Base-by-base conservation (phyloP, 441 rosid species). In the Pelargonium citronellum region DNA sequence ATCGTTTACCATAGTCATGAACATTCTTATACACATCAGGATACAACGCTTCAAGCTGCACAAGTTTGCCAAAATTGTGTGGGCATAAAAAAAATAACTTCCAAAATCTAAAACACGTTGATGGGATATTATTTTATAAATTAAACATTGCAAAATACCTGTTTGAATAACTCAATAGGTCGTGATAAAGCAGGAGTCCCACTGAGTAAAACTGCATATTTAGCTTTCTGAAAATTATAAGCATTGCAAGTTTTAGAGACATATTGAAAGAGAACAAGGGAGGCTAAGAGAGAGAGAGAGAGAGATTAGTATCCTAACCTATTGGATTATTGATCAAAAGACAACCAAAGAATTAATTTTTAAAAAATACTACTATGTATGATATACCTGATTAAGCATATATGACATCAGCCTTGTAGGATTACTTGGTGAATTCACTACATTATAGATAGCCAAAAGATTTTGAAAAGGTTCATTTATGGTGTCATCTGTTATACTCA, bases 121-220 rank as follows among this genome's bases (percentile, higher is more conserved):
- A 76, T n/a, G 62, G n/a, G 69, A 20, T n/a, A n/a, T 53, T 13
- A 49, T 64, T 64, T 74, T 30, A 27, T 67, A 39, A 58, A 16
- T 55, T 62, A 4, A 64, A 41, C 64, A 67, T 16, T n/a, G 11
- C 63, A 24, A 66, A 13, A 46, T 71, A 91, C 99, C 96, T 94
- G 97, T 80, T 94, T 94, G 81, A 83, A 86, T 69, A 94, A 86
- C 80, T 94, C 99, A 78, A 94, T 91, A 46, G 97, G 99, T 79
- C 99, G 82, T 64, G 97, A 94, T 71, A 94, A 83, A 73, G 99
- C 99, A 81, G 99, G 99, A 68, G 97, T 94, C 74, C 99, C 99
- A 80, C 94, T 91, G 41, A 94, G 92, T 75, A 91, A 79, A 30
- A 91, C 77, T 53, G 95, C 95, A 79, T 86, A 89, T 73, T 83